phyloP scores from a whole-genome alignment of 2,329 filamentous ascomycete species.

The Dothiorella sarmentorum region DNA sequence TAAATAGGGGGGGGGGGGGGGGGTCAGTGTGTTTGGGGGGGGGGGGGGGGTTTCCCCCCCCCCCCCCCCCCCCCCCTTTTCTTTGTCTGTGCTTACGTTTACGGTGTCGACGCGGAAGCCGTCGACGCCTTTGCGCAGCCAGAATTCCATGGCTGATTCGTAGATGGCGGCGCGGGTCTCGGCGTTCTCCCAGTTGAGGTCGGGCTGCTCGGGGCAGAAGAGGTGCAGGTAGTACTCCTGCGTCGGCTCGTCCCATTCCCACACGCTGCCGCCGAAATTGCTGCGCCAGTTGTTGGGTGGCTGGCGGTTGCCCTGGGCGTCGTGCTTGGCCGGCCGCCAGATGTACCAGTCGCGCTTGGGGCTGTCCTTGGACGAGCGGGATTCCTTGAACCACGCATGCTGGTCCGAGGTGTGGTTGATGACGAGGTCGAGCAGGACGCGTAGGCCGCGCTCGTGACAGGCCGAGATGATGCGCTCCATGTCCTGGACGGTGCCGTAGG shows the following conservation, averaged over 20 bases:
- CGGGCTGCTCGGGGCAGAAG: constrained; percentile 72
- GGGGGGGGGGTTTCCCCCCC: not conserved
- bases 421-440: constrained; percentile 39
- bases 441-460: constrained; percentile 36
- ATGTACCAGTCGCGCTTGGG: constrained; percentile 56
- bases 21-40: not conserved
- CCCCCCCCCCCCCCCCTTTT: too few relatives aligned
- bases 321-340: constrained; percentile 47
- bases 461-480: constrained; percentile 37
- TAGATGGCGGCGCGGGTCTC: constrained; percentile 68
- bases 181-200: constrained; percentile 80
- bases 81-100: constrained; percentile 32
- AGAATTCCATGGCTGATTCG: constrained; percentile 67
- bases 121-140: constrained; percentile 67
- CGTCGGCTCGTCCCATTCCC: constrained; percentile 70
- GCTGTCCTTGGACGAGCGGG: constrained; percentile 48
- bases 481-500: constrained; percentile 39
- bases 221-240: constrained; percentile 74
- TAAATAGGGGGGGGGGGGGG: too few relatives aligned
- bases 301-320: constrained; percentile 56
- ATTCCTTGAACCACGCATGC: constrained; percentile 59
- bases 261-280: constrained; percentile 60
- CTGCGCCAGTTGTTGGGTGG: constrained; percentile 74
- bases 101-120: constrained; percentile 42
- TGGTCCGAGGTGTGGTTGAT: constrained; percentile 37